These are phyloP conservation scores for Curvularia spicifera DNA, from an alignment of 2,329 filamentous ascomycete species.

Conservation along the genomic window DNA sequence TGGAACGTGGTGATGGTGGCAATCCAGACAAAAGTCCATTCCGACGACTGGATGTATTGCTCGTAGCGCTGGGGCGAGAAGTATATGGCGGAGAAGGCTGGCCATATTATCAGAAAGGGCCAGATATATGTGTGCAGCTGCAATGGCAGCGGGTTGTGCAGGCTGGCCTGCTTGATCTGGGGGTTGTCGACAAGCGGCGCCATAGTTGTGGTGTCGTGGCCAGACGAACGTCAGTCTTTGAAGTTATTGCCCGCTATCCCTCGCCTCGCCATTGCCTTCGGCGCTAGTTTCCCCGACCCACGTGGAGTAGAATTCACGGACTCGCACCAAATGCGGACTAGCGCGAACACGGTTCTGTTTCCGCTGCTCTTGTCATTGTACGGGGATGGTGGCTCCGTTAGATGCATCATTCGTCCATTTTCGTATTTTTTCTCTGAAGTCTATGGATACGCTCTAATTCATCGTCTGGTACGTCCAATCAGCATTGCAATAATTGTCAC, in stretches of 20 bases:
- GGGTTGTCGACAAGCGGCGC: slow-evolving; percentile 83
- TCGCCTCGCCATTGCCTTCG: slow-evolving; percentile 27
- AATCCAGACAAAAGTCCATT: slow-evolving; percentile 98
- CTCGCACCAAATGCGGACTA: slow-evolving; percentile 8
- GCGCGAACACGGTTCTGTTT: not conserved
- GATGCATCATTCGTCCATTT: not conserved
- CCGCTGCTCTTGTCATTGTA: not conserved
- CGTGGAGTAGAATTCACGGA: slow-evolving; percentile 18
- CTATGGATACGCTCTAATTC: not conserved
- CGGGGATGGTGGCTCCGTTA: not conserved
- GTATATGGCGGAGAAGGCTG: slow-evolving; percentile 87
- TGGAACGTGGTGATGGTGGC: slow-evolving; percentile 87
- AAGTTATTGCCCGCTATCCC: slow-evolving; percentile 20
- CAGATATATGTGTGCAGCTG: slow-evolving; percentile 88
- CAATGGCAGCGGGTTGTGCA: slow-evolving; percentile 84
- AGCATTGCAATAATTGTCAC: not conserved
- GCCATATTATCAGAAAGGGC: slow-evolving; percentile 93
- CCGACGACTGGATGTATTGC: slow-evolving; percentile 86
- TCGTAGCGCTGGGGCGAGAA: slow-evolving; percentile 84
- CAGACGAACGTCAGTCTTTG: slow-evolving; percentile 20
- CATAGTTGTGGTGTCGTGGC: slow-evolving; percentile 38
- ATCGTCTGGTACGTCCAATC: not conserved
- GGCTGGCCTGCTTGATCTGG: slow-evolving; percentile 85
- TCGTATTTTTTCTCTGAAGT: not conserved
- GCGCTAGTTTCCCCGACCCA: slow-evolving; percentile 15